Evolutionary conservation across 1,284 basidiomycete genomes (phyloP), one percentile per base, ranked within the genome.

Genomic region (Pseudozyma hubeiensis): DNA sequence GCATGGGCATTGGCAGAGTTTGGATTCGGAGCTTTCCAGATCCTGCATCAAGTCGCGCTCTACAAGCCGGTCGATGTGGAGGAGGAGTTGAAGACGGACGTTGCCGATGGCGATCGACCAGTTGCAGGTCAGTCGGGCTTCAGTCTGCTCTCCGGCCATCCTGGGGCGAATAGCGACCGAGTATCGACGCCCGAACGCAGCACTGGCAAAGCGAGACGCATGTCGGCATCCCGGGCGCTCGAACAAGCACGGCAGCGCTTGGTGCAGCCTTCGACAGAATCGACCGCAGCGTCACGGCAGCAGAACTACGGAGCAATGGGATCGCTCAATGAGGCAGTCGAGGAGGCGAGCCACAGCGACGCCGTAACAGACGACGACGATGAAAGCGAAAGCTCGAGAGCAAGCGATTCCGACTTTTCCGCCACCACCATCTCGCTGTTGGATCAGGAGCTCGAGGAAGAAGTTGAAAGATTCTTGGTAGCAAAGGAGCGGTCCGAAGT

Each of bases 401-500:
- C 48, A 9, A 60, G 53, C 31, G 52, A 37, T 0, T 64, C 61
- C 13, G 53, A 55, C 37, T 68, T 64, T n/a, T 60, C 70, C 5
- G 29, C 43, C 10, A 35, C 54, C 13, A 74, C 58, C 4, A 50
- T 64, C n/a, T 74, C 71, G 37, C 17, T 69, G 30, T 17, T 68
- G 50, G 63, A 74, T 33, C 47, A 64, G 53, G 71, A 74, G 51
- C 53, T 77, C 4, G 69, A 74, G 45, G 66, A 69, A 17, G 54
- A 73, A 47, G 64, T 75, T n/a, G 62, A 74, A 19, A 47, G 62
- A 5, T 75, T 78, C 17, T 40, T 73, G 35, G 56, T 75, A 3
- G 75, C 76, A 8, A 69, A 75, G 19, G 67, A 75, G 33, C 59
- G 75, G 11, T 59, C 64, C 10, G 81, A 82, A 43, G 68, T 82